Conservation (phyloP, 305 asterid species). For the Solanum chacoense region DNA sequence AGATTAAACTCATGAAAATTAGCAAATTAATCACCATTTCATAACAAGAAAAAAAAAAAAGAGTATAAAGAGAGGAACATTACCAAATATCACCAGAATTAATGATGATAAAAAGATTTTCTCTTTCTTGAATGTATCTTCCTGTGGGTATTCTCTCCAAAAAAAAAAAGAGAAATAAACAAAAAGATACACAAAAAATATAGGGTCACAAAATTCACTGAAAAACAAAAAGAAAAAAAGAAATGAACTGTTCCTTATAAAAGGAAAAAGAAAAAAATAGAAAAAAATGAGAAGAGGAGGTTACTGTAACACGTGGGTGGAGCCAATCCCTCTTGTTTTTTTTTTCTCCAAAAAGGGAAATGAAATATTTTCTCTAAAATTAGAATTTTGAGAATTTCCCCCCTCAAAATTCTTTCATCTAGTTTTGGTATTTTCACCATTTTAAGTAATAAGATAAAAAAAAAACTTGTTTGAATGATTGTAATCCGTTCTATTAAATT, state of each 20-base stretch:
- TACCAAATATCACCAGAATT: constrained; percentile 24
- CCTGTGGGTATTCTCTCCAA: not conserved
- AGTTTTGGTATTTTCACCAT: not conserved
- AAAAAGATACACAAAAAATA: not conserved
- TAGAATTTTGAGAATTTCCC: not conserved
- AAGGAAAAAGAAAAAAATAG: not conserved
- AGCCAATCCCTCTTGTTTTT: not conserved
- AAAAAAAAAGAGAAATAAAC: not conserved
- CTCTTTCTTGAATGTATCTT: not conserved
- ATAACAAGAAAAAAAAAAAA: not conserved
- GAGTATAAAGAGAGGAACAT: not conserved
- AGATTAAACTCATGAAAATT: constrained; percentile 1
- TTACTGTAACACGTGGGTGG: constrained; percentile 3
- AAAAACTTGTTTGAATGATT: not conserved
- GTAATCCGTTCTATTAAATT: not conserved
- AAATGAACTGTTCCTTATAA: not conserved
- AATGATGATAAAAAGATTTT: not conserved
- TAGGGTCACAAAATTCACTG: constrained; percentile 2
- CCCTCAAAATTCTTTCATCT: not conserved
- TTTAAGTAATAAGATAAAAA: not conserved
- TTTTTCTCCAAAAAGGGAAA: not conserved
- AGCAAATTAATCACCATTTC: not conserved
- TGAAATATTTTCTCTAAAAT: not conserved
- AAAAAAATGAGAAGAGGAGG: not conserved
- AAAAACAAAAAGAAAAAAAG: not conserved